Evolutionary conservation across 345 rosid genomes (phyloP).

Genomic region (Corchorus capsularis): DNA sequence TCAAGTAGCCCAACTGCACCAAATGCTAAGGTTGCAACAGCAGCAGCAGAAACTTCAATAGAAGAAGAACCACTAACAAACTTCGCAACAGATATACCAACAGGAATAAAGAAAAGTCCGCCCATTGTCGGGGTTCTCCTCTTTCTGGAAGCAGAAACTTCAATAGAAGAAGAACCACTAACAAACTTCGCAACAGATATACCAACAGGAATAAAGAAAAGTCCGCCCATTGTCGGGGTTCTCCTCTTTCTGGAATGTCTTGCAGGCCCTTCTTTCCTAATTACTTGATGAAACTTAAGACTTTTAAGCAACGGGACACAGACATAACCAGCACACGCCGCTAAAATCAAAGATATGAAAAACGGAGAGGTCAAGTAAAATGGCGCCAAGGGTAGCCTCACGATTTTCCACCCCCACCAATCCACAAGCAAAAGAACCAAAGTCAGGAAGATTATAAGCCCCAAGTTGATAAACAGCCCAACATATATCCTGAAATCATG

Average conservation of each 20-base stretch:
- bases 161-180: conserved; percentile 56
- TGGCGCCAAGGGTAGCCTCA: conserved; percentile 76
- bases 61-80: conserved; percentile 56
- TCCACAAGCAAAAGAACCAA: conserved; percentile 62
- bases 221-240: conserved; percentile 89
- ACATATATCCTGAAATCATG: conserved; percentile 60
- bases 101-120: conserved; percentile 75
- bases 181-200: conserved; percentile 62
- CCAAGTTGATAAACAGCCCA: conserved; percentile 63
- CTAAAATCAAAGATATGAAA: conserved; percentile 56
- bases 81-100: conserved; percentile 71
- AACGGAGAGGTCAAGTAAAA: conserved; percentile 73
- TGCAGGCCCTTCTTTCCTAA: conserved; percentile 44
- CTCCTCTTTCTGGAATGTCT: conserved; percentile 47
- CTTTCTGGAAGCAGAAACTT: conserved; percentile 76
- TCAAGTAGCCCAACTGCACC: conserved; percentile 72
- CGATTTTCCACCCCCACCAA: conserved; percentile 91
- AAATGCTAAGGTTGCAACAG: conserved; percentile 66
- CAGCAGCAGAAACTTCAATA: conserved; percentile 70
- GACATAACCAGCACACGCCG: conserved; percentile 64
- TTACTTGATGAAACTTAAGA: conserved; percentile 50
- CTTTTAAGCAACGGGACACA: conserved; percentile 66
- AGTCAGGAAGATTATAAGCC: conserved; percentile 59
- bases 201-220: conserved; percentile 77
- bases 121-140: conserved; percentile 83